Evolutionary conservation across 306 rosid genomes (phyloP).

Genomic region (Medicago lupulina): DNA sequence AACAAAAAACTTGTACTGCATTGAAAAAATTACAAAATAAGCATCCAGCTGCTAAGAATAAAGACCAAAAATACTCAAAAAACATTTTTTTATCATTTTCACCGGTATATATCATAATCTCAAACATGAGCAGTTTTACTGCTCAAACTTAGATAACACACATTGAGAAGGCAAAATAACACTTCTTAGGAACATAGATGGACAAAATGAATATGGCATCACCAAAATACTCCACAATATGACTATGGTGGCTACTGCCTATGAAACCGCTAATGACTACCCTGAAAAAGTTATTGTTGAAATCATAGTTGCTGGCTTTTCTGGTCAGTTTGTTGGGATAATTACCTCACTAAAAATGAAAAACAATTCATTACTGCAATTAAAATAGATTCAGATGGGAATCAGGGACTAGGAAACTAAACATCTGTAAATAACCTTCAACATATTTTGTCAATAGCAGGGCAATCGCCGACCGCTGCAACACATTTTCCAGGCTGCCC

Average conservation of each 20-base stretch:
- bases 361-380: no score
- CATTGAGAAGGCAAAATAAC: neutral
- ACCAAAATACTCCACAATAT: no score
- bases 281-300: no score
- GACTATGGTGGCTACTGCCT: no score
- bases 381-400: no score
- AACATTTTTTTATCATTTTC: constrained; percentile 20
- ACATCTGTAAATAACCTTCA: constrained; percentile 25
- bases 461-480: neutral
- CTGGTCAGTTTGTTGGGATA: no score
- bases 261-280: no score
- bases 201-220: no score
- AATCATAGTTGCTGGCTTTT: no score
- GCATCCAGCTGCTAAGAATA: constrained; percentile 28
- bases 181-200: neutral
- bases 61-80: constrained; percentile 15
- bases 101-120: neutral
- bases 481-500: no score
- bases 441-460: constrained; percentile 8
- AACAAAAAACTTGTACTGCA: constrained; percentile 96
- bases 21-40: constrained; percentile 34
- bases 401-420: neutral
- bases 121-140: constrained; percentile 31
- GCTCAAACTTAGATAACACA: constrained; percentile 19
- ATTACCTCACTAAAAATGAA: no score